Evolutionary conservation across 139 green algal species (phyloP).

Genomic region (Chlamydomonas eustigma): DNA sequence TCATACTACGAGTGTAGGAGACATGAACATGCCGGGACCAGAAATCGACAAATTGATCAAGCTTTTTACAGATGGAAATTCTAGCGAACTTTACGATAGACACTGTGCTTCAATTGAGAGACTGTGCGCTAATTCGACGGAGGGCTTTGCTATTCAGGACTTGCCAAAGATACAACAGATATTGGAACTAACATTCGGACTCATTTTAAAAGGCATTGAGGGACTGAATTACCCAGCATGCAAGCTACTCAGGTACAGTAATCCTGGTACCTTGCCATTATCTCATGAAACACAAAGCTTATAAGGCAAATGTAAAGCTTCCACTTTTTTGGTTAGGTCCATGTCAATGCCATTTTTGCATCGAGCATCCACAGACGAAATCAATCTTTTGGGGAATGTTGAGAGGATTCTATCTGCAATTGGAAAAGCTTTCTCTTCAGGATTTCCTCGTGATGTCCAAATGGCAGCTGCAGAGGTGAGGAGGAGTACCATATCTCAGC

Average conservation of each 20-base stretch:
- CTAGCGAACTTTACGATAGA: constrained; percentile 25
- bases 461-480: constrained; percentile 23
- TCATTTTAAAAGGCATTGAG: constrained; percentile 14
- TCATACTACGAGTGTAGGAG: too few species aligned
- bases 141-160: constrained; percentile 36
- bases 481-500: too few species aligned
- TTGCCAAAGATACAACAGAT: constrained; percentile 39
- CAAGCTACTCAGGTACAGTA: constrained; percentile 29
- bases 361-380: constrained; percentile 20
- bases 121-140: constrained; percentile 11
- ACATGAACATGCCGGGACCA: neutral
- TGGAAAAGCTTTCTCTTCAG: neutral
- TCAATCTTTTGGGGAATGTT: constrained; percentile 24
- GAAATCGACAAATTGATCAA: constrained; percentile 34
- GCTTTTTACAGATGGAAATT: constrained; percentile 35
- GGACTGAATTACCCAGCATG: constrained; percentile 27
- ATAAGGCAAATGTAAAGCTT: neutral
- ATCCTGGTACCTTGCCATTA: neutral
- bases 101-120: constrained; percentile 28
- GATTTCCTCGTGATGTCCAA: neutral
- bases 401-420: constrained; percentile 18
- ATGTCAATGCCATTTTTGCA: constrained; percentile 22
- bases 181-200: constrained; percentile 29
- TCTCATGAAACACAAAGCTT: neutral
- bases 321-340: neutral